phyloP scores from a whole-genome alignment of 148 eudicot genomes.

The Rheum nobile region DNA sequence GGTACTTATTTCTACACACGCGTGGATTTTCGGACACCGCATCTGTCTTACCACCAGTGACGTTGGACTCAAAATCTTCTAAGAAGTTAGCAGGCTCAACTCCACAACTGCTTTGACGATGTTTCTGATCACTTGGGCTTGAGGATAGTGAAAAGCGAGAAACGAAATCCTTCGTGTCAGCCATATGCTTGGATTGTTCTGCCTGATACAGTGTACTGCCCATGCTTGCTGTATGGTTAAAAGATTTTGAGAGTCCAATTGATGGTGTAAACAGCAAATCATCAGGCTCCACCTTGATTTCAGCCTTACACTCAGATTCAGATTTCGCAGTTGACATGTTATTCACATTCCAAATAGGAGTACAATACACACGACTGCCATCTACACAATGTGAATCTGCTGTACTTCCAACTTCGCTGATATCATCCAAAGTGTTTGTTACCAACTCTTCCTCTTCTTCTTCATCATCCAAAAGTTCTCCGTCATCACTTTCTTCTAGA shows the following conservation, averaged over 20 bases:
- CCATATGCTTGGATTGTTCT: not conserved
- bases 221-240: not conserved
- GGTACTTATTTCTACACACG: conserved; percentile 31
- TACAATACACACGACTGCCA: conserved; percentile 1
- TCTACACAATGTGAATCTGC: conserved; percentile 25
- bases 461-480: conserved; percentile 16
- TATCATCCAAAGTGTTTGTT: too few species aligned
- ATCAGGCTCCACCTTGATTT: not conserved
- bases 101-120: conserved; percentile 1
- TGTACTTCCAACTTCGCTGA: conserved; percentile 29
- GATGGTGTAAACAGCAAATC: conserved; percentile 11
- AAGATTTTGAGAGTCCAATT: conserved; percentile 12
- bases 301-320: conserved; percentile 13
- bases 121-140: not conserved
- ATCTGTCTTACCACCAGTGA: too few species aligned
- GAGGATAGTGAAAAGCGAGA: not conserved
- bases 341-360: conserved; percentile 8
- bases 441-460: conserved; percentile 13
- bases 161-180: not conserved
- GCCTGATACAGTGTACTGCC: not conserved
- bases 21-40: conserved; percentile 13
- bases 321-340: not conserved
- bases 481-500: conserved; percentile 41
- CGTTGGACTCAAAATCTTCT: conserved; percentile 5
- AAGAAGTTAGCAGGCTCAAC: conserved; percentile 10